Conservation (phyloP, 768 basidiomycete genomes). For the Porphyrellus cyaneotinctus region DNA sequence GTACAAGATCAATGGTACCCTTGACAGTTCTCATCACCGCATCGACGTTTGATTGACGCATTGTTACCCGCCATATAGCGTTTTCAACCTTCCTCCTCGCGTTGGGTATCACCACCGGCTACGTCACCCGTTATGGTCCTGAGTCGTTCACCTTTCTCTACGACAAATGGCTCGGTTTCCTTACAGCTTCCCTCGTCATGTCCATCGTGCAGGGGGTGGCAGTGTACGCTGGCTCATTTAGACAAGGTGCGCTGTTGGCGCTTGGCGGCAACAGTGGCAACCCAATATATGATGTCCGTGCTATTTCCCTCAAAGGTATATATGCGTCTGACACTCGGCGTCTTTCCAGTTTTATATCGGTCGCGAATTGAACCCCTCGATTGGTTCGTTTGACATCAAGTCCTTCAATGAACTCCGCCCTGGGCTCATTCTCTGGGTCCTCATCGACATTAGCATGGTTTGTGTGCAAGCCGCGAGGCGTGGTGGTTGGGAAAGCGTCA, state of each 20-base stretch:
- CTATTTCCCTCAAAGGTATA: background rate
- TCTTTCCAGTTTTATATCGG: slow-evolving; percentile 81
- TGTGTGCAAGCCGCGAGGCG: slow-evolving; percentile 86
- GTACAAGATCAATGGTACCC: slow-evolving; percentile 94
- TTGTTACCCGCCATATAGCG: slow-evolving; percentile 41
- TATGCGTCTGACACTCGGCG: background rate
- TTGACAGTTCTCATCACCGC: background rate
- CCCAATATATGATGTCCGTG: slow-evolving; percentile 82
- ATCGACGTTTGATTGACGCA: background rate
- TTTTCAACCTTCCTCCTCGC: slow-evolving; percentile 84
- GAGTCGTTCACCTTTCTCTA: slow-evolving; percentile 85
- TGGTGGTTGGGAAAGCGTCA: slow-evolving; percentile 57
- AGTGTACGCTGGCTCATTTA: slow-evolving; percentile 72
- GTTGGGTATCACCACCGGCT: slow-evolving; percentile 65
- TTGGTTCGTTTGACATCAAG: slow-evolving; percentile 74
- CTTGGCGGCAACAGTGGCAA: slow-evolving; percentile 91
- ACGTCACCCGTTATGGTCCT: slow-evolving; percentile 70
- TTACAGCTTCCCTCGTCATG: slow-evolving; percentile 80
- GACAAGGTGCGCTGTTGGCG: slow-evolving; percentile 67
- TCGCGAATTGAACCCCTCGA: slow-evolving; percentile 88
- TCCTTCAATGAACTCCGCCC: slow-evolving; percentile 47
- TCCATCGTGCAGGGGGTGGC: slow-evolving; percentile 66
- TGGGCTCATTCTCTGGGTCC: slow-evolving; percentile 81
- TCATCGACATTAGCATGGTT: slow-evolving; percentile 86
- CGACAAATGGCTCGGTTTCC: slow-evolving; percentile 86